Evolutionary conservation across 75 land plant genomes (phyloP).

Genomic region (Sequoia sempervirens): DNA sequence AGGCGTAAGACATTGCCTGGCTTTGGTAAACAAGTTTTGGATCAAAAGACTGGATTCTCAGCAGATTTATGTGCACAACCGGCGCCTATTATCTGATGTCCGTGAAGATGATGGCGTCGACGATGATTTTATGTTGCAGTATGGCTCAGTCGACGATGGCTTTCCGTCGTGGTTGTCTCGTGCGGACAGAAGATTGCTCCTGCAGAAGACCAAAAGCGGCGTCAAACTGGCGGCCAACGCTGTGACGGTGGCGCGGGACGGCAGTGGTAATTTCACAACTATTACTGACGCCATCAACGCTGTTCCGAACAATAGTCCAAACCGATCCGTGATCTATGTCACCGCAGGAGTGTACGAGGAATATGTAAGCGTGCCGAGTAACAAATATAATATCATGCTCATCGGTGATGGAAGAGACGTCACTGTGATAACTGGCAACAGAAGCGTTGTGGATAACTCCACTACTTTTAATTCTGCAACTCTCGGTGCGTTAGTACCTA

Average conservation of each 20-base stretch:
- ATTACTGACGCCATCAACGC: slow-evolving; percentile 45
- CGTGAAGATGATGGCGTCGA: too few relatives aligned
- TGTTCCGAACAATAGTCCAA: slow-evolving; percentile 23
- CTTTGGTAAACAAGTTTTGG: slow-evolving; percentile 37
- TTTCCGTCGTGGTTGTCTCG: not conserved
- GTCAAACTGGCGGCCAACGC: not conserved
- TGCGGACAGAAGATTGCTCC: slow-evolving; percentile 7
- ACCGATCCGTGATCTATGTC: slow-evolving; percentile 37
- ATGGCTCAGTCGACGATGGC: not conserved
- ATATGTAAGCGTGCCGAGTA: slow-evolving; percentile 19
- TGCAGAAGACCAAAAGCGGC: not conserved
- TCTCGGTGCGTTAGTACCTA: slow-evolving; percentile 9
- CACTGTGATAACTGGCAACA: slow-evolving; percentile 40
- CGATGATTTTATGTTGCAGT: too few relatives aligned
- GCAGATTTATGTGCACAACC: not conserved
- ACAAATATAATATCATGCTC: slow-evolving; percentile 15
- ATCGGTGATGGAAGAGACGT: slow-evolving; percentile 45
- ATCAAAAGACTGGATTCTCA: not conserved
- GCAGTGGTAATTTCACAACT: slow-evolving; percentile 39
- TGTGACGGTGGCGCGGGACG: slow-evolving; percentile 20
- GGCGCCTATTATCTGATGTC: too few relatives aligned
- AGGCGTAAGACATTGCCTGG: slow-evolving; percentile 35
- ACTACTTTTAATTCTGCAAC: slow-evolving; percentile 34
- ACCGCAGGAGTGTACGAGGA: slow-evolving; percentile 53
- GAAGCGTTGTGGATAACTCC: slow-evolving; percentile 25